Evolutionary conservation across 495 filamentous ascomycete genomes (phyloP).

Genomic region (Talaromyces thailandensis): DNA sequence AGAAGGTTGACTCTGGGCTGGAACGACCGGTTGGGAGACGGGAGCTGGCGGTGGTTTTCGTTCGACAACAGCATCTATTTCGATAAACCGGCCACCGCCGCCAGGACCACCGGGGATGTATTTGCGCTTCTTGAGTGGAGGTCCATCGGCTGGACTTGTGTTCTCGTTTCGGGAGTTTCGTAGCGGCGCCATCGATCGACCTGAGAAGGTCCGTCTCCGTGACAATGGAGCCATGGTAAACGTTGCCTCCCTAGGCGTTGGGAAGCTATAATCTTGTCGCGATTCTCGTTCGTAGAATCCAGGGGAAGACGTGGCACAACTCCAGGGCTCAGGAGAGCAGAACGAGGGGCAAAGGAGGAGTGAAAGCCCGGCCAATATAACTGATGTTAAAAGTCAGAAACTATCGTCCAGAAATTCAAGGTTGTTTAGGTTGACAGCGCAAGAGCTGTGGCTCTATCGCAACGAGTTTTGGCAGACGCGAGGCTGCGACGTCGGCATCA

Average conservation of each 20-base stretch:
- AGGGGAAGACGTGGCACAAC: not conserved
- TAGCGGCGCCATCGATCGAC: constrained; percentile 6
- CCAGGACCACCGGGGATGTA: constrained; percentile 75
- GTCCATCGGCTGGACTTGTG: constrained; percentile 31
- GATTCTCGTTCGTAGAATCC: not conserved
- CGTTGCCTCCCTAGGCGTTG: not conserved
- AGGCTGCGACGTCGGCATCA: constrained; percentile 1
- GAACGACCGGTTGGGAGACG: constrained; percentile 14
- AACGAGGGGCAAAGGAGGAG: not conserved
- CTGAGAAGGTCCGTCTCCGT: not conserved
- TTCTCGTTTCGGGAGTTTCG: constrained; percentile 20
- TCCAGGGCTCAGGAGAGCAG: not conserved
- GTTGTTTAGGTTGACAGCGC: not conserved
- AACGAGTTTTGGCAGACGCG: not conserved
- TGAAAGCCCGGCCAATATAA: not conserved
- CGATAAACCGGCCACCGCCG: constrained; percentile 70
- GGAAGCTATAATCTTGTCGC: not conserved
- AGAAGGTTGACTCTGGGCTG: constrained; percentile 7
- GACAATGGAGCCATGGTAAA: constrained; percentile 3
- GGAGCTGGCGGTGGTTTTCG: constrained; percentile 18
- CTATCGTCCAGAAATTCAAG: not conserved
- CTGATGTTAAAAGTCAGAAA: not conserved
- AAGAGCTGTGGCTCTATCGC: constrained; percentile 1
- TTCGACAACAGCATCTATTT: constrained; percentile 43
- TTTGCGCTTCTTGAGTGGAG: constrained; percentile 42